These are phyloP conservation scores for Debaryomyces maramus DNA, from an alignment of 805 yeast genomes.

Conservation along the genomic window DNA sequence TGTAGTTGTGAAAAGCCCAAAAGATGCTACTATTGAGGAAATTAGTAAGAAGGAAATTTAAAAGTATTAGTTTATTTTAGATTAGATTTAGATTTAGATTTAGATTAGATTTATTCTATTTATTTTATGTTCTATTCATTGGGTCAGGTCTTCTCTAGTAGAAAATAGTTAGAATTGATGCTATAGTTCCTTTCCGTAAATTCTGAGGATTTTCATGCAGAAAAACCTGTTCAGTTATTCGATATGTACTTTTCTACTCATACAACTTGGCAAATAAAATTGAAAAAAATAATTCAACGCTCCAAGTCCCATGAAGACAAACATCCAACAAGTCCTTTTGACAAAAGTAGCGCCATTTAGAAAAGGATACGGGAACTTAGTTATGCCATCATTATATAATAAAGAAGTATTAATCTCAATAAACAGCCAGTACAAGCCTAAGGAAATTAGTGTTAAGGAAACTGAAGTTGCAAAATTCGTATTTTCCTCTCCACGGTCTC, in stretches of 20 bases:
- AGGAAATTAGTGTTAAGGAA: constrained; percentile 6
- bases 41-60: not conserved
- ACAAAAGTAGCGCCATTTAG: constrained; percentile 5
- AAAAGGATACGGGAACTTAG: constrained; percentile 21
- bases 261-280: too few relatives aligned
- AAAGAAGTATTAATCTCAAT: constrained; percentile 11
- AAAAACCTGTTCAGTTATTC: too few relatives aligned
- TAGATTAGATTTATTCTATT: too few relatives aligned
- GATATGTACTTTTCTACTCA: too few relatives aligned
- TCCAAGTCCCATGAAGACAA: constrained; percentile 5
- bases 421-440: constrained; percentile 16
- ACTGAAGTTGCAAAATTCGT: constrained; percentile 4
- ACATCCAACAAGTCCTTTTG: constrained; percentile 12
- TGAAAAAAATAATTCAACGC: constrained; percentile 1
- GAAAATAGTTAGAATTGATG: too few relatives aligned
- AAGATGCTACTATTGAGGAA: not conserved
- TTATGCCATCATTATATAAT: constrained; percentile 3
- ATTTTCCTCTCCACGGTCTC: not conserved
- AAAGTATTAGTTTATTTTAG: too few relatives aligned
- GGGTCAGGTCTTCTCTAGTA: too few relatives aligned
- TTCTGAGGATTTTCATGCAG: too few relatives aligned
- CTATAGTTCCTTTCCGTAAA: too few relatives aligned
- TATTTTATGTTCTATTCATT: too few relatives aligned
- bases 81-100: too few relatives aligned
- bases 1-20: not conserved